Evolutionary conservation across 2,329 filamentous ascomycete genomes (phyloP), one percentile per base, ranked within the genome.

Genomic region (Aspergillus novofumigatus): DNA sequence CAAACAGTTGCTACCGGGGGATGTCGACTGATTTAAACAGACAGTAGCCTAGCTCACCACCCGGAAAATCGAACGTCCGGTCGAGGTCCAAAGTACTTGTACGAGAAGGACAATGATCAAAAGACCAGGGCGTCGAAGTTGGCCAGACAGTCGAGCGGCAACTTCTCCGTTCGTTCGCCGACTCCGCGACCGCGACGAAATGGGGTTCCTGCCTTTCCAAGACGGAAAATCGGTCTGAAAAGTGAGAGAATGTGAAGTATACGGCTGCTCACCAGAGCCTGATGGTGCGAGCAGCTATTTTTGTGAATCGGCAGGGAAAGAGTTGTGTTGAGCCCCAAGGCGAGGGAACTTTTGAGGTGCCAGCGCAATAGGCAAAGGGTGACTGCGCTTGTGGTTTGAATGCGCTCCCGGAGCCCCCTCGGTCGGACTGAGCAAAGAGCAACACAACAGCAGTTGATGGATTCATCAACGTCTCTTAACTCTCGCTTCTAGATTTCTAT

Each of bases 141-240:
- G 53, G 44, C 49, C 51, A 58, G 53, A 23, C 52, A 55, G 45
- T 49, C 54, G 51, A 50, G 52, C 59, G 59, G 53, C 57, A 32
- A 23, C 44, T 59, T 52, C 58, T 61, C 56, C 57, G 57, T 50
- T 58, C 32, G 54, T 57, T 61, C 53, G 62, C 57, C 62, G 53
- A 64, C 59, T 65, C 60, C 60, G 60, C 55, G 58, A 58, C 53
- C 54, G 57, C 59, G 53, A 62, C 55, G 51, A 51, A 51, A 51
- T 49, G 26, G 23, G 25, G 52, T 41, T 23, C 44, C 44, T 47
- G 44, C 20, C 21, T 47, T 47, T 26, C 21, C 10, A 3, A 48
- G 47, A 53, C 25, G 21, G 28, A n/a, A 29, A n/a, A 25, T 20
- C 23, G 44, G 32, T 23, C 17, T 17, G 44, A 49, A 52, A 20